Conservation (phyloP, 495 filamentous ascomycete species). For the Penicilliopsis zonata region DNA sequence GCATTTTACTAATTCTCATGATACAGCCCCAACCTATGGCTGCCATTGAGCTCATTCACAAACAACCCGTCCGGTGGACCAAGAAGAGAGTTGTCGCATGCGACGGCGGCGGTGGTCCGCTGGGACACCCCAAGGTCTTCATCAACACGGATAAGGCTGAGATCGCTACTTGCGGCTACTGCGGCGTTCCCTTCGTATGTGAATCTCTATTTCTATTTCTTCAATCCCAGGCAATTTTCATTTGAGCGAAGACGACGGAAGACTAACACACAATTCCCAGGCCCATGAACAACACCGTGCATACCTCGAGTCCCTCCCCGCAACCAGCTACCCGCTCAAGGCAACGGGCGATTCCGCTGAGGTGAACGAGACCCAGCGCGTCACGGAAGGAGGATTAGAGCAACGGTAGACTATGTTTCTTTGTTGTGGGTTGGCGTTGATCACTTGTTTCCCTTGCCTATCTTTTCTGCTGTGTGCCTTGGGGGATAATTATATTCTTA, state of each 20-base stretch:
- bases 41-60: constrained; percentile 92
- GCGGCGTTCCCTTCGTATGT: constrained; percentile 89
- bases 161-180: constrained; percentile 83
- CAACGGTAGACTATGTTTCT: constrained; percentile 33
- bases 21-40: constrained; percentile 70
- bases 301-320: constrained; percentile 66
- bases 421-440: constrained; percentile 33
- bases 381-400: constrained; percentile 38
- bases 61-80: constrained; percentile 86
- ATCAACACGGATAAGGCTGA: constrained; percentile 98
- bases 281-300: constrained; percentile 77
- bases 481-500: too few species aligned
- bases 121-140: constrained; percentile 85
- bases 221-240: background rate
- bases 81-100: constrained; percentile 71
- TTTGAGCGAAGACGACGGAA: background rate
- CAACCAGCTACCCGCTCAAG: constrained; percentile 65
- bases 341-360: constrained; percentile 36
- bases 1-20: background rate
- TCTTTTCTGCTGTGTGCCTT: background rate
- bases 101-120: constrained; percentile 85
- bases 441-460: constrained; percentile 10
- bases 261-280: constrained; percentile 27
- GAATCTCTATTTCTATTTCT: background rate
- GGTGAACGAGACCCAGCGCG: constrained; percentile 41